Base-by-base conservation (phyloP, 164 flowering plant species). In the Amborella trichopoda region DNA sequence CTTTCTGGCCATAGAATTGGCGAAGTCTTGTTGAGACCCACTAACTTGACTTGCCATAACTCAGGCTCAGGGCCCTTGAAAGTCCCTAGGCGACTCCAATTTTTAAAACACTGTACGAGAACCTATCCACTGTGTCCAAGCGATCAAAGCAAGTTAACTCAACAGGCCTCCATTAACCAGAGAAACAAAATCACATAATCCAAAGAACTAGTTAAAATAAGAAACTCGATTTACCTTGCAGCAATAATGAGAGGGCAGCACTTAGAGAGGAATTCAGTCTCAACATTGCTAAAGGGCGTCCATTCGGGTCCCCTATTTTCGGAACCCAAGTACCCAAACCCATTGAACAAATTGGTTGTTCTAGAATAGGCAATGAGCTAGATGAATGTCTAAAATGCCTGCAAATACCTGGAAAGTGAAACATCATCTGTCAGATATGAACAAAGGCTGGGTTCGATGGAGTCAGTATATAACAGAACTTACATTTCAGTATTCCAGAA, bases 251-350 rank as follows among this genome's bases (percentile, higher is more conserved):
- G 37, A 90, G 56, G 4, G 97, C 97, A 24, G 76, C 52, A 68
- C 76, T 70, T 47, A 90, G 91, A 55, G 95, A 74, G 43, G 86
- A 80, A 61, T 55, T 76, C 23, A 80, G 82, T 62, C 82, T 74
- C 70, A 90, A 63, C 73, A 73, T 81, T 34, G 90, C 94, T 16
- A 90, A 56, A 17, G 83, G 87, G 26, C 66, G 75, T 36, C 64
- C 55, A 61, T 61, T 73, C 40, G 82, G 46, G 45, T 74, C 88
- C 19, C 90, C 93, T 57, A 82, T 72, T 63, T 60, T 69, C n/a
- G 97, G 95, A 49, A 80, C 81, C 97, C 97, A 90, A 13, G 97
- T 79, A 41, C 95, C 97, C 53, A 90, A 53, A 46, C 85, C 88
- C 66, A 68, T 46, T 44, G 66, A 50, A 55, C 60, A 68, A 39